Percentiles rank a stretch among this genome's conserved stretches.
Evolutionary conservation across 768 basidiomycete genomes (phyloP).

Genomic region (Termitomyces sp.): DNA sequence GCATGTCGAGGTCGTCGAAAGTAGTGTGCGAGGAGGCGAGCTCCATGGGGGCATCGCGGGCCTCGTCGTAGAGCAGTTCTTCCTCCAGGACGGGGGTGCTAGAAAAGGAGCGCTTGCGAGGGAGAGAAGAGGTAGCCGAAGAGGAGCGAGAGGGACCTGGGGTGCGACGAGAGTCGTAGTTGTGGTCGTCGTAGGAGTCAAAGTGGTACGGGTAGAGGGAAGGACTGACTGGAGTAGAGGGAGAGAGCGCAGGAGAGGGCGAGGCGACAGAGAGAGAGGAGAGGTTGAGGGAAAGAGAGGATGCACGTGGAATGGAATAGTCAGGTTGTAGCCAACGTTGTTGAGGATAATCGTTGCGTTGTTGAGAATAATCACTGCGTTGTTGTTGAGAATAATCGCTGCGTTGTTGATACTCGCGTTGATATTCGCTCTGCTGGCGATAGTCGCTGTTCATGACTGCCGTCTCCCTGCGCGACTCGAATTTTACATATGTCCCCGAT

Average conservation of each 20-base stretch:
- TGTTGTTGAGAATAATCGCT: no score
- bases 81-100: constrained; percentile 39
- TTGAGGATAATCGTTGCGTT: no score
- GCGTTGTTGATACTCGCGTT: no score
- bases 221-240: constrained; percentile 59
- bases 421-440: no score
- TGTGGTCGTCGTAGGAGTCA: constrained; percentile 27
- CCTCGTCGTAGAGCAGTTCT: constrained; percentile 32
- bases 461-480: no score
- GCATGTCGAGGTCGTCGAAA: constrained; percentile 48
- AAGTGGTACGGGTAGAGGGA: constrained; percentile 47
- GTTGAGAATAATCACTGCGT: no score
- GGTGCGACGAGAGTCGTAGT: constrained; percentile 23
- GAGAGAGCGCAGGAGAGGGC: constrained; percentile 58
- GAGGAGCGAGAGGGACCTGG: constrained; percentile 32
- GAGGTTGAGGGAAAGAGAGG: constrained; percentile 60
- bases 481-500: constrained; percentile 14
- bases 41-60: constrained; percentile 31
- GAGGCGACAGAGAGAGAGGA: constrained; percentile 62
- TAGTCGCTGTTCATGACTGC: no score
- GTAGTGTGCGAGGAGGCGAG: constrained; percentile 15
- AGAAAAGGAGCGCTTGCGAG: constrained; percentile 65
- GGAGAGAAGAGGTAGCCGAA: constrained; percentile 38
- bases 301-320: constrained; percentile 16
- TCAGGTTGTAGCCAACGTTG: no score